Evolutionary conservation across 2,329 filamentous ascomycete genomes (phyloP), one percentile per base, ranked within the genome.

Genomic region (Fusarium sulawesiense): DNA sequence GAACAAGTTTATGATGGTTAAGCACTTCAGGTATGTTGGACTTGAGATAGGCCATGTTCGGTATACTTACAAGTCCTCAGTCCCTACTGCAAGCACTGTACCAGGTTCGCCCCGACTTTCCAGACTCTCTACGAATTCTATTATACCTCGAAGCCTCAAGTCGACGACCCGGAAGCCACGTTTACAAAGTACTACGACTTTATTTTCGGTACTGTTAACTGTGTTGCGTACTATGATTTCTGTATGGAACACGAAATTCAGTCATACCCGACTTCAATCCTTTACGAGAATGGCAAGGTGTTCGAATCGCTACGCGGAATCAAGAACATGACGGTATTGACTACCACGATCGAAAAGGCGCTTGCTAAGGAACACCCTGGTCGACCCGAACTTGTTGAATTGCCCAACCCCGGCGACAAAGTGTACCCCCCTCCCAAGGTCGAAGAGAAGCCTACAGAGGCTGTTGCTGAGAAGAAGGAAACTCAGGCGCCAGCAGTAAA

Each of bases 41-140:
- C 20, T 37, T 40, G n/a, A 16, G 41, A 45, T 21, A 49, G 25
- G 47, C 42, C 34, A 3, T 30, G 61, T 29, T 56, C 12, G 32
- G 11, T 37, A 37, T 56, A 40, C 78, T 78, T 59, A 73, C 61
- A 5, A 44, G 68, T 66, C 45, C 30, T 10, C 62, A 89, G 87
- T 73, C 87, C 87, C 13, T 88, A 83, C 71, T 89, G 87, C 80
- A 86, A 86, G 48, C 93, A 97, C 80, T 98, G 94, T 83, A 86
- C 87, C 78, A 84, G 87, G 51, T 92, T 93, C 76, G 93, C 93
- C 55, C 96, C 96, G 10, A 91, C 89, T 53, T 98, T 89, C 85
- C 94, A 98, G 81, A 98, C 94, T 7, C 81, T 95, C 16, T 97
- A 98, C 85, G 96, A 99, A 82, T 98, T 91, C 80, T 99, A 98